Conservation (phyloP, 1,284 basidiomycete species). For the Schizophyllum amplum region DNA sequence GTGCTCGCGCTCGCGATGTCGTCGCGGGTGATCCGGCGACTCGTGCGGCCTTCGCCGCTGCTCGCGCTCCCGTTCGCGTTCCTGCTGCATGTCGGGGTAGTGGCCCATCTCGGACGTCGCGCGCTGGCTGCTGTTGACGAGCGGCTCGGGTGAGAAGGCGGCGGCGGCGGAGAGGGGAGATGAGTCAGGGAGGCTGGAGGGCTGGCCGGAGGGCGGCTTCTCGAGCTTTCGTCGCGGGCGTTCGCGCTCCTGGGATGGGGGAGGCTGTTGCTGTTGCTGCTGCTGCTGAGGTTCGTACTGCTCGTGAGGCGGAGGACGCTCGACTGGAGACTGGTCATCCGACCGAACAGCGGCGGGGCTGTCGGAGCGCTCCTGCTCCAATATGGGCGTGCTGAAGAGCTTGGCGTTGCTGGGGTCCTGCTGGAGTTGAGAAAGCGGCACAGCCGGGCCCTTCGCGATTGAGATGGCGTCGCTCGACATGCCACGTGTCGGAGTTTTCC, state of each 20-base stretch:
- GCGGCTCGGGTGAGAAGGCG: slow-evolving; percentile 23
- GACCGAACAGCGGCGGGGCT: slow-evolving; percentile 33
- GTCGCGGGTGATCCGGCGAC: slow-evolving; percentile 39
- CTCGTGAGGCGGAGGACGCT: slow-evolving; percentile 32
- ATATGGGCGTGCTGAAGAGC: slow-evolving; percentile 39
- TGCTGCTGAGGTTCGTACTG: slow-evolving; percentile 32
- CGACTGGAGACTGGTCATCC: slow-evolving; percentile 35
- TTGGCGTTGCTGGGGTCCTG: slow-evolving; percentile 53
- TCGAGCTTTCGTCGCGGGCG: not conserved
- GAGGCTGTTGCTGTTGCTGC: slow-evolving; percentile 20
- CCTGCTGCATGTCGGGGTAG: slow-evolving; percentile 54
- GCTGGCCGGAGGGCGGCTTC: slow-evolving; percentile 14
- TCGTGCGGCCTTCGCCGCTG: slow-evolving; percentile 17
- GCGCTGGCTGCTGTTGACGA: slow-evolving; percentile 36
- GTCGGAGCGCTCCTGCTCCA: slow-evolving; percentile 21
- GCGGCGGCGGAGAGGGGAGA: slow-evolving; percentile 47
- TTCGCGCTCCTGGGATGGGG: not conserved
- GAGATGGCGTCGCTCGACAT: slow-evolving; percentile 61
- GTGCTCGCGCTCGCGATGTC: slow-evolving; percentile 39
- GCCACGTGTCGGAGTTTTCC: slow-evolving; percentile 22
- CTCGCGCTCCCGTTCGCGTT: slow-evolving; percentile 13
- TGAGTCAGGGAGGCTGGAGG: slow-evolving; percentile 44
- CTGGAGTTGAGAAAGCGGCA: slow-evolving; percentile 54
- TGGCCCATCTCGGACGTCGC: slow-evolving; percentile 75
- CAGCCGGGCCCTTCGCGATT: slow-evolving; percentile 36